Percentiles rank a stretch among this genome's conserved stretches.
Conservation (phyloP, 2,329 filamentous ascomycete genomes). For the Nemania sp. region DNA sequence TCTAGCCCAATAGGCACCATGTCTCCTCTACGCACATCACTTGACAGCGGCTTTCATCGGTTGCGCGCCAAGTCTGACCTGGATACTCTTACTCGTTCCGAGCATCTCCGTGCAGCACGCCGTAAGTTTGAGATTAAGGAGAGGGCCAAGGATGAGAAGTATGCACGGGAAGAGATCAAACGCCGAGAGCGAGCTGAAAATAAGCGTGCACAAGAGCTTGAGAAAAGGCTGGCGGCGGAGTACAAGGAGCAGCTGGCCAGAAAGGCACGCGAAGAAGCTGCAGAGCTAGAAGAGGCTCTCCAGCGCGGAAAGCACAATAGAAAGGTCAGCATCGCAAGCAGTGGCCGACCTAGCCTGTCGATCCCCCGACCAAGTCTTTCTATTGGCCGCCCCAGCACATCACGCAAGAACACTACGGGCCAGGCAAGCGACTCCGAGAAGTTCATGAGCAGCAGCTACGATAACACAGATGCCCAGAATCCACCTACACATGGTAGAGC, state of each 20-base stretch:
- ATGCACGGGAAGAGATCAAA: slow-evolving; percentile 61
- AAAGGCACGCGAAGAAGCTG: slow-evolving; percentile 46
- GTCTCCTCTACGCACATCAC: slow-evolving; percentile 61
- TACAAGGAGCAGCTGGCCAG: slow-evolving; percentile 53
- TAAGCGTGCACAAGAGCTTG: slow-evolving; percentile 58
- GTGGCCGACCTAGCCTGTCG: slow-evolving; percentile 38
- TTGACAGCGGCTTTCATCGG: slow-evolving; percentile 62
- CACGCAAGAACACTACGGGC: slow-evolving; percentile 34
- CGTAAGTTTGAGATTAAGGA: slow-evolving; percentile 68
- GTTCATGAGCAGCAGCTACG: slow-evolving; percentile 54
- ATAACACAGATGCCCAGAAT: slow-evolving; percentile 43
- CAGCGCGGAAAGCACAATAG: slow-evolving; percentile 38
- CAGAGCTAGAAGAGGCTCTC: slow-evolving; percentile 41
- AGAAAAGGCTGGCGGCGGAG: slow-evolving; percentile 49
- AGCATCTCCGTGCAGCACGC: slow-evolving; percentile 64
- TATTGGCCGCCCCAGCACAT: slow-evolving; percentile 32
- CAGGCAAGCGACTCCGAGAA: slow-evolving; percentile 46
- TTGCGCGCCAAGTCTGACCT: slow-evolving; percentile 65
- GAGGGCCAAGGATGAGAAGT: slow-evolving; percentile 64
- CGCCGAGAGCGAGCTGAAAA: slow-evolving; percentile 63
- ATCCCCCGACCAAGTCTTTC: slow-evolving; percentile 37
- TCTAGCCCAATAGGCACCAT: slow-evolving; percentile 47
- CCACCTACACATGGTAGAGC: slow-evolving; percentile 39
- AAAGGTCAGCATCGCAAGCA: slow-evolving; percentile 40
- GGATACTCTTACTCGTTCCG: slow-evolving; percentile 57